Base-by-base conservation (phyloP, 2,329 filamentous ascomycete species). In the Akanthomyces uredinophilus region DNA sequence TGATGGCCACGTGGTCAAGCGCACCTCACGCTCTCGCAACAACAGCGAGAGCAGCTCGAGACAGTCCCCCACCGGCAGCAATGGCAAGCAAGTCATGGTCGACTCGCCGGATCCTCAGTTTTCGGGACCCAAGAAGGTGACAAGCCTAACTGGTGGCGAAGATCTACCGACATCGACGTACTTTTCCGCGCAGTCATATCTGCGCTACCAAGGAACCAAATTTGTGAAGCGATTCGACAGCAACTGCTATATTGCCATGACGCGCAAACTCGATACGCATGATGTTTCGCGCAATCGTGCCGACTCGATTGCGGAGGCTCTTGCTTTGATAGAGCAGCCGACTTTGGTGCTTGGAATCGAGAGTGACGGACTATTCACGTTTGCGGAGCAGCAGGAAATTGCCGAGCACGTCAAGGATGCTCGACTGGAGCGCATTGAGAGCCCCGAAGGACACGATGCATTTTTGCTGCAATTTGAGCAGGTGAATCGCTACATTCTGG, bases 201-300 rank as follows among this genome's bases (percentile, higher is more conserved):
- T 99, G 49, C 90, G 95, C 22, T 99, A 99, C 75, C 95, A 99
- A 76, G 94, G 92, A 61, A 85, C 89, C 69, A 99, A 99, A 75
- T 99, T 99, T 70, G 95, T 98, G 69, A 92, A 91, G 74, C 90
- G 95, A 11, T 99, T 98, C 74, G 95, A 99, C 75, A 91, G 92
- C 70, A 99, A 99, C 75, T 99, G 95, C 78, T 99, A 99, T 78
- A 98, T 99, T 68, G 93, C 95, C 67, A 97, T 99, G 75, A 98
- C 95, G 5, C 89, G 95, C 70, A 99, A 99, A 76, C 85, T 99
- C 18, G 95, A 99, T 73, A 98, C 95, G 0, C 95, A 99, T 75
- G 95, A 99, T 73, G 87, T 99, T 29, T 96, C 92, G 16, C 86
- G 93, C 47, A 85, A 88, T 71, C 88, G 94, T 5, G 78, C 86